Percentiles rank a stretch among this genome's conserved stretches.
Evolutionary conservation across 2,329 filamentous ascomycete species (phyloP).

Genomic region (Exophiala xenobiotica): DNA sequence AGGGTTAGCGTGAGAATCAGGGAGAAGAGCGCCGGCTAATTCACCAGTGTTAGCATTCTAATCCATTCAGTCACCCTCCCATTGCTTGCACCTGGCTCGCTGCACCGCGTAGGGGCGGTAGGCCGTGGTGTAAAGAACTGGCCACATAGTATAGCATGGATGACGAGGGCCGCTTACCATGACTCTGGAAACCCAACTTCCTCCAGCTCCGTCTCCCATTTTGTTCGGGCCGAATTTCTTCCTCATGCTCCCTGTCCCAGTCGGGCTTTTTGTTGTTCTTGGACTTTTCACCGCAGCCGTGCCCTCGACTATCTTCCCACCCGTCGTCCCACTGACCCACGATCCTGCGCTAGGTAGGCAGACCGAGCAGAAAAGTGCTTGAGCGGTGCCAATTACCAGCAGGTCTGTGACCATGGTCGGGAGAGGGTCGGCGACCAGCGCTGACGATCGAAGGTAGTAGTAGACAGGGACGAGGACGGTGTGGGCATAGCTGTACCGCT

Average conservation of each 20-base stretch:
- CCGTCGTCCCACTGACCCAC: slow-evolving; percentile 30
- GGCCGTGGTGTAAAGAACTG: too few relatives aligned
- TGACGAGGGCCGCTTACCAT: slow-evolving; percentile 28
- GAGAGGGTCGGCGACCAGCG: slow-evolving; percentile 69
- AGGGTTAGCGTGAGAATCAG: slow-evolving; percentile 57
- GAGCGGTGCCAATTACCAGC: slow-evolving; percentile 62
- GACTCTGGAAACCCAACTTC: slow-evolving; percentile 25
- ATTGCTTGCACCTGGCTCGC: too few relatives aligned
- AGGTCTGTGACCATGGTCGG: slow-evolving; percentile 61
- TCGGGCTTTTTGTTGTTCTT: slow-evolving; percentile 7
- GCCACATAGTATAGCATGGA: too few relatives aligned
- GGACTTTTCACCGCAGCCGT: slow-evolving; percentile 16
- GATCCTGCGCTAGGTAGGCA: slow-evolving; percentile 57
- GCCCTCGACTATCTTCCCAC: slow-evolving; percentile 23
- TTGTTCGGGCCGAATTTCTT: slow-evolving; percentile 20
- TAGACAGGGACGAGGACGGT: slow-evolving; percentile 65
- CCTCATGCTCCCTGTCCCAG: slow-evolving; percentile 21
- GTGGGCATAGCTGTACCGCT: slow-evolving; percentile 64
- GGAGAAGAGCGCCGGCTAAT: slow-evolving; percentile 50
- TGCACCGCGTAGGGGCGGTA: too few relatives aligned
- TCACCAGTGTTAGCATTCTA: too few relatives aligned
- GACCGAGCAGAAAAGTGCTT: slow-evolving; percentile 59
- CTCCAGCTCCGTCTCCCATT: slow-evolving; percentile 19
- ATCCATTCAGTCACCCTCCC: too few relatives aligned
- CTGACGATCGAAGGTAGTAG: slow-evolving; percentile 62